Evolutionary conservation across 257 asterid genomes (phyloP), one percentile per base, ranked within the genome.

Genomic region (Verbena officinalis): DNA sequence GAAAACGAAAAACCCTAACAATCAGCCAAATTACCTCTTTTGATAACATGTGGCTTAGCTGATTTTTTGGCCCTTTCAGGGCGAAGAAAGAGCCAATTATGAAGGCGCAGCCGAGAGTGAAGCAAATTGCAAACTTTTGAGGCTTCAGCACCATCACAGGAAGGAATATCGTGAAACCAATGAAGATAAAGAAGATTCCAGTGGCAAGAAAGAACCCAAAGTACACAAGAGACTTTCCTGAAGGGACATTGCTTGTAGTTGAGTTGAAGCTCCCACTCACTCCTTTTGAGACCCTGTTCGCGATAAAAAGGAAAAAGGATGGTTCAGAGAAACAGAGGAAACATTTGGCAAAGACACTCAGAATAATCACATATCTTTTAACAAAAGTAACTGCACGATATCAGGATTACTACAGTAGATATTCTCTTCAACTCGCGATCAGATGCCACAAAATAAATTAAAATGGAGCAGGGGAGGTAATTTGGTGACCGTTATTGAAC

Each of bases 61-160:
- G 97, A 76, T 62, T 75, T 62, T 64, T 84, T 19, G 97, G 95
- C 54, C 97, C 97, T 71, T 81, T 90, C 15, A 90, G 90, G 52
- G 97, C 97, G 65, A 90, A 87, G 69, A 90, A 82, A 6, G 97
- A 83, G 66, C 90, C 96, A 38, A 90, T 82, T 46, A 90, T 87
- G 40, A 85, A 87, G 50, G 75, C 88, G 74, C 97, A 90, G 33
- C 97, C 97, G 57, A 87, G 64, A 23, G 97, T 90, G 81, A 90
- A 90, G 84, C 95, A 90, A 75, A 84, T 79, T 61, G 97, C 97
- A 75, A 90, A 90, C 71, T 90, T 90, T 50, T 90, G 97, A 69
- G 97, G 97, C 74, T 82, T 84, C 73, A 90, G 64, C 74, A 87
- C 97, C 95, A 90, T 90, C 17, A 85, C 95, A 55, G 97, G 96